Evolutionary conservation across 352 stramenopile species (phyloP), one percentile per base, ranked within the genome.

Genomic region (Lagenidium sp.): DNA sequence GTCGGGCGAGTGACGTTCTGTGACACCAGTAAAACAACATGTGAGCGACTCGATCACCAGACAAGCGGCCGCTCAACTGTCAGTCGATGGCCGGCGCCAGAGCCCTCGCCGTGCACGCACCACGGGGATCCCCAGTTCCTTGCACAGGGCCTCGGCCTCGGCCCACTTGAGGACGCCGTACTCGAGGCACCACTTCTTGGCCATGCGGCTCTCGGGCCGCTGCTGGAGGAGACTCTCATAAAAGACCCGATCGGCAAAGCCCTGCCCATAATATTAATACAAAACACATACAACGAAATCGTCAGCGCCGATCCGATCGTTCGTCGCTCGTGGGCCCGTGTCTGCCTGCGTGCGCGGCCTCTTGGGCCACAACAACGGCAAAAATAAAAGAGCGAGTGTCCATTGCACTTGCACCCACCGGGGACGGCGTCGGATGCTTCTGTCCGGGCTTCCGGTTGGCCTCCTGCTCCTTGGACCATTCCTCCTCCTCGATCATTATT

Each of bases 161-260:
- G 68, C 63, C 77, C 77, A 90, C 49, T 93, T 88, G 47, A 95
- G 77, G 34, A 95, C 76, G 44, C 83, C 83, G 53, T 93, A 86
- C 60, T 95, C 83, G 18, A 95, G 68, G 46, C 83, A 95, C 83
- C 83, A 95, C 51, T 95, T 95, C 53, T 79, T 66, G 13, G 77
- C 83, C 79, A 95, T 95, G 57, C 61, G 74, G 43, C 80, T 93
- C 35, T 86, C 55, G 0, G 83, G 81, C 12, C 78, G 74, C 61
- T 95, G 83, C 41, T 87, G 73, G 45, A 92, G 55, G 48, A 95
- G 47, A 50, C 81, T 94, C 65, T 95, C 83, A 53, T 95, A 95
- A 58, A 95, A 95, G 12, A 95, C 83, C 44, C 83, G 78, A 39
- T 95, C 83, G 25, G 81, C 81, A 55, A 85, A 90, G 41, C 81